phyloP scores from a whole-genome alignment of 2,329 filamentous ascomycete species.

The Plectosphaerella sp. region DNA sequence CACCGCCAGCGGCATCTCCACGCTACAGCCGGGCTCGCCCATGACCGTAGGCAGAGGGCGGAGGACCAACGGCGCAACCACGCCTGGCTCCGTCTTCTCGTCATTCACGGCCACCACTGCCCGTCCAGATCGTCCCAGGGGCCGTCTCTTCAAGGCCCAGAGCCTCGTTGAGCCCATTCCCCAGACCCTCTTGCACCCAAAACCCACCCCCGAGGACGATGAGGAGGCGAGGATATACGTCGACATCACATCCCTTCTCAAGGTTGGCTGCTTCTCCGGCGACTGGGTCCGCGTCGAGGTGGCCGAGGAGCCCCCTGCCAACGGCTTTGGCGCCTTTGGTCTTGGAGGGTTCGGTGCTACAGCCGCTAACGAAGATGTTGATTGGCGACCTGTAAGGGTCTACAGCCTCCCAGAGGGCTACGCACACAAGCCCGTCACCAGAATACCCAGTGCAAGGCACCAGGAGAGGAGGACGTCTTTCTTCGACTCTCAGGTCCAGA shows the following conservation, averaged over 20 bases:
- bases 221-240: slow-evolving; percentile 89
- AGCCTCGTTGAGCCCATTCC: slow-evolving; percentile 69
- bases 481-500: slow-evolving; percentile 64
- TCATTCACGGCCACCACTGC: slow-evolving; percentile 82
- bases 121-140: slow-evolving; percentile 65
- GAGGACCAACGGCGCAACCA: slow-evolving; percentile 67
- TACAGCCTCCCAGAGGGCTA: slow-evolving; percentile 82
- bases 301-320: slow-evolving; percentile 66
- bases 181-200: slow-evolving; percentile 77
- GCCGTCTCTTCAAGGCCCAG: slow-evolving; percentile 80
- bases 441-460: slow-evolving; percentile 52
- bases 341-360: slow-evolving; percentile 53
- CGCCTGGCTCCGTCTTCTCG: slow-evolving; percentile 85
- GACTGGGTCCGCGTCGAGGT: slow-evolving; percentile 90
- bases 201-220: slow-evolving; percentile 71
- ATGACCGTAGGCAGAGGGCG: slow-evolving; percentile 64
- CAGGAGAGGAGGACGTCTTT: slow-evolving; percentile 53
- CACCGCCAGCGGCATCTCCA: slow-evolving; percentile 73
- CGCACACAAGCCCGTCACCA: slow-evolving; percentile 54
- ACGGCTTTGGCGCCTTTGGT: slow-evolving; percentile 57
- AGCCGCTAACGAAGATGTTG: slow-evolving; percentile 50
- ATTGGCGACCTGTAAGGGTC: slow-evolving; percentile 81
- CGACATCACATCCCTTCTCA: slow-evolving; percentile 77
- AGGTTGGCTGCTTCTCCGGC: slow-evolving; percentile 93
- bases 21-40: slow-evolving; percentile 76